A percentile compares a stretch with the other conserved stretches of the same genome.
phyloP scores from a whole-genome alignment of 495 filamentous ascomycete species.

The Neurospora sp. region DNA sequence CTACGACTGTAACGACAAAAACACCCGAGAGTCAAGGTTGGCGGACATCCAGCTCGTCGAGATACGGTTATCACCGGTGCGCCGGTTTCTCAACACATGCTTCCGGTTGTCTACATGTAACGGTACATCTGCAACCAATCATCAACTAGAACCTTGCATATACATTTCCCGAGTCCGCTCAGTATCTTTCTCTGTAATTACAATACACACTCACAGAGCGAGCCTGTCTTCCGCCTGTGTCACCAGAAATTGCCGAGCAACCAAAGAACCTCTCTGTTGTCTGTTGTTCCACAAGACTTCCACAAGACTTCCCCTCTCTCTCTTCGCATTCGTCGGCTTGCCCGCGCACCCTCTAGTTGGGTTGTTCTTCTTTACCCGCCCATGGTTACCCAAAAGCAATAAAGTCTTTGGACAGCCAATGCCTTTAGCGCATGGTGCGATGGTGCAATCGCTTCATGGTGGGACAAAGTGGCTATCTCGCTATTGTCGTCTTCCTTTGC shows the following conservation, averaged over 20 bases:
- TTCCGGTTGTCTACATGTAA: not conserved
- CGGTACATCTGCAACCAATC: not conserved
- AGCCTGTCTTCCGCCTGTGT: not conserved
- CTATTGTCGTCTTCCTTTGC: not conserved
- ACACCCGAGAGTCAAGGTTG: not conserved
- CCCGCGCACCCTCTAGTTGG: not conserved
- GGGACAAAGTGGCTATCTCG: not conserved
- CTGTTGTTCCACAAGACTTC: not conserved
- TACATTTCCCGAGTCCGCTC: not conserved
- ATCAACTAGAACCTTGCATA: not conserved
- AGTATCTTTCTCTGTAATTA: not conserved
- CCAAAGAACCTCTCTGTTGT: not conserved
- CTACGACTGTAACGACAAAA: not conserved
- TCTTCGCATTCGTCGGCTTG: not conserved
- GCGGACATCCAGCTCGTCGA: not conserved
- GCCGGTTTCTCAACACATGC: not conserved
- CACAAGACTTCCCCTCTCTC: not conserved
- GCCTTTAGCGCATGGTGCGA: not conserved
- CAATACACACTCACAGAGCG: not conserved
- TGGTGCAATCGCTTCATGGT: not conserved
- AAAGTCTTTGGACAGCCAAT: not conserved
- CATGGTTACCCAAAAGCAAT: not conserved
- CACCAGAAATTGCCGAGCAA: not conserved
- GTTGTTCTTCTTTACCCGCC: not conserved
- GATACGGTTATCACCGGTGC: not conserved